phyloP scores from a whole-genome alignment of 345 rosid species.

The Anacardium occidentale region DNA sequence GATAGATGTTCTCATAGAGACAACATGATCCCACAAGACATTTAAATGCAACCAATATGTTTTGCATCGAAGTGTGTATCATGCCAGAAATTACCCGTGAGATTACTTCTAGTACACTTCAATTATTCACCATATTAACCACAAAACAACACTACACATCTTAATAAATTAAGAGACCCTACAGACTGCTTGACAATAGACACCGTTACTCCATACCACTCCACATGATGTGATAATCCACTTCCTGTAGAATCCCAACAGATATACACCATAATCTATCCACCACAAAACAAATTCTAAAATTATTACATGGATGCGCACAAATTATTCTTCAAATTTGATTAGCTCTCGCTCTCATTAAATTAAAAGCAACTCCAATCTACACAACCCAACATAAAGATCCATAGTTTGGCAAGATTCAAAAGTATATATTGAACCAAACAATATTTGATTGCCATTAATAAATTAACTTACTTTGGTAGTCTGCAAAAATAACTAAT shows the following conservation, averaged over 20 bases:
- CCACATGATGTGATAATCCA: constrained; percentile 24
- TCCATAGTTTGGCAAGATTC: background rate
- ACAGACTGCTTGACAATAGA: constrained; percentile 16
- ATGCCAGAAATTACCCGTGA: constrained; percentile 11
- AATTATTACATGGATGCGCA: constrained; percentile 4
- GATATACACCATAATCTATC: constrained; percentile 22
- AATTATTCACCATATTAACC: constrained; percentile 15
- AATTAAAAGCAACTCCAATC: constrained; percentile 9
- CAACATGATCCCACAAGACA: constrained; percentile 20
- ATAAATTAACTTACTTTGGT: no score
- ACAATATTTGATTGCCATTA: background rate
- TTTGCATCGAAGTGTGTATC: constrained; percentile 4
- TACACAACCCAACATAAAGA: constrained; percentile 6
- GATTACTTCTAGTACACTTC: constrained; percentile 2
- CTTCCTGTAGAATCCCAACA: constrained; percentile 18
- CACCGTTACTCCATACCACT: constrained; percentile 10
- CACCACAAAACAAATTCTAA: constrained; percentile 17
- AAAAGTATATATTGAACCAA: background rate
- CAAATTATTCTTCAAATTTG: constrained; percentile 1
- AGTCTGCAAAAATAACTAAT: no score
- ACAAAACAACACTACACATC: constrained; percentile 19
- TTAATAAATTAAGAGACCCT: constrained; percentile 29
- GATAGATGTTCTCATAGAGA: constrained; percentile 11
- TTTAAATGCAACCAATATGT: constrained; percentile 10
- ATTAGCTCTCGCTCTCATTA: constrained; percentile 1